A percentile compares a stretch with the other conserved stretches of the same genome.
Conservation (phyloP, 2,329 filamentous ascomycete genomes). For the Tolypocladium guangdongense region DNA sequence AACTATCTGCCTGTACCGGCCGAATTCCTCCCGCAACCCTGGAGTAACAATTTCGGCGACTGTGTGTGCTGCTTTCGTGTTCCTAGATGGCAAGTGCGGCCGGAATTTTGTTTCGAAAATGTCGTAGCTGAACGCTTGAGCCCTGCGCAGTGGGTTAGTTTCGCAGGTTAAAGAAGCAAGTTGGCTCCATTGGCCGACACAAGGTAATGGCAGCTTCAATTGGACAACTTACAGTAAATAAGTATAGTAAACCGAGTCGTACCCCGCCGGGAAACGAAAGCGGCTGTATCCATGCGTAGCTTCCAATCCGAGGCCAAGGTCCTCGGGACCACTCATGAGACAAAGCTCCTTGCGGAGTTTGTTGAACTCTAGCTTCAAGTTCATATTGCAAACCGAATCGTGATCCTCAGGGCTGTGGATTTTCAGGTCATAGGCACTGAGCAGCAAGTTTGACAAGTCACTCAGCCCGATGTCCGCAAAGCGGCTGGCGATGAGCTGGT, state of each 20-base stretch:
- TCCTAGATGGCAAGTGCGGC: background rate
- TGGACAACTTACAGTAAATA: background rate
- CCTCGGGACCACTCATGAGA: background rate
- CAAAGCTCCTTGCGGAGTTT: background rate
- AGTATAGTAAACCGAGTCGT: background rate
- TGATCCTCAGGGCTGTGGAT: background rate
- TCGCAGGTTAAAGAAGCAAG: too few relatives aligned
- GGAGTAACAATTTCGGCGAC: background rate
- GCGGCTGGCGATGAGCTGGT: background rate
- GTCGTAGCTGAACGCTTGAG: background rate
- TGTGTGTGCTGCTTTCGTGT: background rate
- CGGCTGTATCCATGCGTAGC: background rate
- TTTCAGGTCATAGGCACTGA: background rate
- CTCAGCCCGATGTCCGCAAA: background rate
- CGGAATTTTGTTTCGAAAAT: background rate
- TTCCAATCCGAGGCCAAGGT: background rate
- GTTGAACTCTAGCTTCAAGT: background rate
- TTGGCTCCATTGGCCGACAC: too few relatives aligned
- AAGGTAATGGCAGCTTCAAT: too few relatives aligned
- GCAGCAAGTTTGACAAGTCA: background rate
- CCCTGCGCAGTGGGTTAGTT: background rate
- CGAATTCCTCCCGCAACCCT: background rate
- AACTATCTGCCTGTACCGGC: background rate
- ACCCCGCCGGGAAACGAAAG: background rate
- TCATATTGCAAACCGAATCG: background rate